phyloP scores from a whole-genome alignment of 2,329 filamentous ascomycete genomes.

The Colletotrichum plurivorum region DNA sequence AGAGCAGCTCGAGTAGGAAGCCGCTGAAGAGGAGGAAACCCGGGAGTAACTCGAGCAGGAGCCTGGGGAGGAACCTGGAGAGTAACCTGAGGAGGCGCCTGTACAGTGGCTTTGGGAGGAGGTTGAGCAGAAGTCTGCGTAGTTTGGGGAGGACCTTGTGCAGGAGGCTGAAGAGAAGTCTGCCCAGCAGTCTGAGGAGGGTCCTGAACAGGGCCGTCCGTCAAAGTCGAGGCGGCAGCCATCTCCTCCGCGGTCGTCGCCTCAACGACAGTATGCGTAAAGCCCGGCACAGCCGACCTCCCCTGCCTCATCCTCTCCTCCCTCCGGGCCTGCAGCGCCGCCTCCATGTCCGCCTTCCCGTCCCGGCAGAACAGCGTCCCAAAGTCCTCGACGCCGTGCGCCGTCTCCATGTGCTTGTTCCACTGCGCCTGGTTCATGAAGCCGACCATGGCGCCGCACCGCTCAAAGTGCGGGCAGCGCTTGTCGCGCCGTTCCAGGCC shows the following conservation, averaged over 20 bases:
- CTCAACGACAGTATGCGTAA: background rate
- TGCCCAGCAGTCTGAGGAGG: too few species aligned
- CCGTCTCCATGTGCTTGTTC: constrained; percentile 35
- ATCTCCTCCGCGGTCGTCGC: background rate
- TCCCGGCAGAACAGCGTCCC: constrained; percentile 1
- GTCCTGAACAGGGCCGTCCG: too few species aligned
- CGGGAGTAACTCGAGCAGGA: too few species aligned
- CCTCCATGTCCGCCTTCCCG: background rate
- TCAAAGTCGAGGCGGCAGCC: background rate
- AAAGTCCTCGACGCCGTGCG: constrained; percentile 32
- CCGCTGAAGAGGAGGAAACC: too few species aligned
- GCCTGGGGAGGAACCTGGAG: too few species aligned
- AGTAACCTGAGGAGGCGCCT: too few species aligned
- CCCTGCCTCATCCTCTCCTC: constrained; percentile 25
- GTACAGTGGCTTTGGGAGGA: too few species aligned
- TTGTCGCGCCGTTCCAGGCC: constrained; percentile 39
- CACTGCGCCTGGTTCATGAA: constrained; percentile 40
- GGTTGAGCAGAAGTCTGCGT: too few species aligned
- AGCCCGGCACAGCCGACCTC: constrained; percentile 21
- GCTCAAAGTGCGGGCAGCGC: constrained; percentile 39
- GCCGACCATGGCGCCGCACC: constrained; percentile 41
- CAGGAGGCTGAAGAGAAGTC: too few species aligned
- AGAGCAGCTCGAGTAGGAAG: too few species aligned
- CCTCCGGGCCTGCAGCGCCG: background rate
- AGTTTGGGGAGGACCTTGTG: too few species aligned